These are phyloP conservation scores for Aaosphaeria arxii DNA, from an alignment of 2,329 filamentous ascomycete species.

Conservation along the genomic window DNA sequence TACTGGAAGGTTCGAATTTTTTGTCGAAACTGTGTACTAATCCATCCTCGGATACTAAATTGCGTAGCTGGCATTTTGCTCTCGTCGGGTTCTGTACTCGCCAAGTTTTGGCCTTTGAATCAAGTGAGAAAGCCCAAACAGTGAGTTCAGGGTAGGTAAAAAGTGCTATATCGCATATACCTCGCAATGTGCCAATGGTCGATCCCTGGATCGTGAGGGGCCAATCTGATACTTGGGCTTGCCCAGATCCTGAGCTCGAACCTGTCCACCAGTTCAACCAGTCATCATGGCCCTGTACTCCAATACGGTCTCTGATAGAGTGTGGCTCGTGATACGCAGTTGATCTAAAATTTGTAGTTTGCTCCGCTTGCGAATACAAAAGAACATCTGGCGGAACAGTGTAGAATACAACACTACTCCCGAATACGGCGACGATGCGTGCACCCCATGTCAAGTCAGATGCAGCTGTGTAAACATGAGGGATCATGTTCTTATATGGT, in stretches of 20 bases:
- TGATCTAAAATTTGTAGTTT: slow-evolving; percentile 17
- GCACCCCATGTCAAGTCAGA: slow-evolving; percentile 58
- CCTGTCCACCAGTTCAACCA: slow-evolving; percentile 31
- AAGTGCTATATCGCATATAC: slow-evolving; percentile 51
- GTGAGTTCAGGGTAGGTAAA: slow-evolving; percentile 44
- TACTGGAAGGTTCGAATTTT: no score
- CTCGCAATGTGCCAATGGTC: slow-evolving; percentile 45
- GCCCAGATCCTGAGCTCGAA: slow-evolving; percentile 4
- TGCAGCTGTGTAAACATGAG: slow-evolving; percentile 55
- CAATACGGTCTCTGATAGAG: slow-evolving; percentile 1
- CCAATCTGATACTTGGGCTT: slow-evolving; percentile 34
- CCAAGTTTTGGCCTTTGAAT: slow-evolving; percentile 47
- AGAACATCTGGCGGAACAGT: slow-evolving; percentile 56
- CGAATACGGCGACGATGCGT: slow-evolving; percentile 57
- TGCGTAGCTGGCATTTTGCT: slow-evolving; percentile 3
- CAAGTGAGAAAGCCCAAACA: slow-evolving; percentile 52
- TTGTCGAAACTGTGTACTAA: slow-evolving; percentile 12
- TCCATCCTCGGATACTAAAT: slow-evolving; percentile 22
- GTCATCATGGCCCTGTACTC: slow-evolving; percentile 15
- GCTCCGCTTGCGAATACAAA: slow-evolving; percentile 26
- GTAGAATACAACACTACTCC: slow-evolving; percentile 55
- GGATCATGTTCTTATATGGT: slow-evolving; percentile 30
- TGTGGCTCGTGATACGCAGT: slow-evolving; percentile 10
- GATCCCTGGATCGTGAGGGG: slow-evolving; percentile 51
- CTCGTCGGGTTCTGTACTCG: slow-evolving; percentile 37